phyloP scores from a whole-genome alignment of 1,284 basidiomycete species.

The Ustanciosporium gigantosporum region DNA sequence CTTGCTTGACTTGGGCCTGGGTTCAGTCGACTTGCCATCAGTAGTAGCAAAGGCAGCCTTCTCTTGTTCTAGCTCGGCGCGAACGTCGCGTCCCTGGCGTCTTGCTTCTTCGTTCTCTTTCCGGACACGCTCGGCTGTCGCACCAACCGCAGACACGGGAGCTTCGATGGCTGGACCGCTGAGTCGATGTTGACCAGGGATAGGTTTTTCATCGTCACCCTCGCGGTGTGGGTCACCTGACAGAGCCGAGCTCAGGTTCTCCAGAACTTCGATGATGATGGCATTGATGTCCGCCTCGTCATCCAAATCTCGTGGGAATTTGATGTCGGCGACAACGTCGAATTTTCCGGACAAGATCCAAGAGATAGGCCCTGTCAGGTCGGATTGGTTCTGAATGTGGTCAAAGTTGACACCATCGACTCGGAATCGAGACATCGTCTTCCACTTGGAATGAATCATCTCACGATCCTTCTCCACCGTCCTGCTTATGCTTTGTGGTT shows the following conservation, averaged over 20 bases:
- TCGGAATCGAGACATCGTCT: conserved; percentile 89
- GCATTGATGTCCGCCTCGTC: conserved; percentile 74
- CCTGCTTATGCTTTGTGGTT: conserved; percentile 90
- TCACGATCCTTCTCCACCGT: conserved; percentile 71
- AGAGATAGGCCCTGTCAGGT: conserved; percentile 77
- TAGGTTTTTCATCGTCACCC: conserved; percentile 65
- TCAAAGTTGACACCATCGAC: conserved; percentile 97
- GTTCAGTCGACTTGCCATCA: too few species aligned
- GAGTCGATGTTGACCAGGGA: conserved; percentile 84
- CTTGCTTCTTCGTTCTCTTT: conserved; percentile 43
- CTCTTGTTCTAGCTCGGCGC: not conserved
- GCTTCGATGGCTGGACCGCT: conserved; percentile 82
- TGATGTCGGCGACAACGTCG: conserved; percentile 93
- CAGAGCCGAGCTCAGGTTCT: conserved; percentile 69
- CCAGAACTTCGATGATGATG: conserved; percentile 87
- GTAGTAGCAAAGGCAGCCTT: too few species aligned
- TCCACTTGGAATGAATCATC: conserved; percentile 69
- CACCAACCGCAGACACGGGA: conserved; percentile 64
- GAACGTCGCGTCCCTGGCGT: conserved; percentile 11
- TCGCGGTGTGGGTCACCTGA: conserved; percentile 25
- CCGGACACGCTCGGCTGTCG: conserved; percentile 47
- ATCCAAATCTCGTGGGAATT: conserved; percentile 82
- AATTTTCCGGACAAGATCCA: conserved; percentile 97
- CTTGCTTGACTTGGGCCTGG: too few species aligned
- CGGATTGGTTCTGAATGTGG: conserved; percentile 83